phyloP scores from a whole-genome alignment of 805 yeast species.

The Kodamaea nitidulidarum region DNA sequence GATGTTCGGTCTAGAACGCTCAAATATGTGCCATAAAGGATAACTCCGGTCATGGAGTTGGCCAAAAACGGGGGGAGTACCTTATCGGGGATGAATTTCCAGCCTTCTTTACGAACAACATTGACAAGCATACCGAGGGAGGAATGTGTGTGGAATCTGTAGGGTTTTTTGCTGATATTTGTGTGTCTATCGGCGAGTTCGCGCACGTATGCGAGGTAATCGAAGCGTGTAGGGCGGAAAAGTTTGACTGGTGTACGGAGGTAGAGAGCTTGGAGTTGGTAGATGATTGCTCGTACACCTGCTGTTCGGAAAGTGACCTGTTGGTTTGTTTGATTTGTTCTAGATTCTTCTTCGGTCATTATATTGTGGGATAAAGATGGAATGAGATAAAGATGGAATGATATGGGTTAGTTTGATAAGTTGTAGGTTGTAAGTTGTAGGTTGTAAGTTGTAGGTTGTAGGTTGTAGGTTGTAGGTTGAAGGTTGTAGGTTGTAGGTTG shows the following conservation, averaged over 20 bases:
- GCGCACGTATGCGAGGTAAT: constrained; percentile 69
- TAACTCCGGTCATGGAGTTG: constrained; percentile 84
- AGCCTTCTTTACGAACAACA: constrained; percentile 74
- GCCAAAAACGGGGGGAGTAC: constrained; percentile 85
- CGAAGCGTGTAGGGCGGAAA: constrained; percentile 87
- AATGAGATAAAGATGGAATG: too few relatives aligned
- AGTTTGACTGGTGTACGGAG: constrained; percentile 79
- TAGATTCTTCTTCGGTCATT: neutral
- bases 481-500: too few relatives aligned
- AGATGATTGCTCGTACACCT: constrained; percentile 77
- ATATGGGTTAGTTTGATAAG: too few relatives aligned
- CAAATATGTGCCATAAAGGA: constrained; percentile 79
- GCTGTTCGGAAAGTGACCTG: constrained; percentile 80
- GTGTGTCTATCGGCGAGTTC: constrained; percentile 45
- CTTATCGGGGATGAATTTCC: constrained; percentile 81
- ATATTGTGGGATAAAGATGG: too few relatives aligned
- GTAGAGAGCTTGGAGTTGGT: constrained; percentile 73
- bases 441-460: too few relatives aligned
- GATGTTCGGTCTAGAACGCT: constrained; percentile 38
- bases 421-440: too few relatives aligned
- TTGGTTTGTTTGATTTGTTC: constrained; percentile 30
- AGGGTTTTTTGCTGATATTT: constrained; percentile 44
- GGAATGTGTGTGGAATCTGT: constrained; percentile 66
- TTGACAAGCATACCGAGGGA: constrained; percentile 67
- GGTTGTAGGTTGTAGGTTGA: too few relatives aligned